Evolutionary conservation across 2,329 filamentous ascomycete species (phyloP), one percentile per base, ranked within the genome.

Genomic region (Onygena corvina): DNA sequence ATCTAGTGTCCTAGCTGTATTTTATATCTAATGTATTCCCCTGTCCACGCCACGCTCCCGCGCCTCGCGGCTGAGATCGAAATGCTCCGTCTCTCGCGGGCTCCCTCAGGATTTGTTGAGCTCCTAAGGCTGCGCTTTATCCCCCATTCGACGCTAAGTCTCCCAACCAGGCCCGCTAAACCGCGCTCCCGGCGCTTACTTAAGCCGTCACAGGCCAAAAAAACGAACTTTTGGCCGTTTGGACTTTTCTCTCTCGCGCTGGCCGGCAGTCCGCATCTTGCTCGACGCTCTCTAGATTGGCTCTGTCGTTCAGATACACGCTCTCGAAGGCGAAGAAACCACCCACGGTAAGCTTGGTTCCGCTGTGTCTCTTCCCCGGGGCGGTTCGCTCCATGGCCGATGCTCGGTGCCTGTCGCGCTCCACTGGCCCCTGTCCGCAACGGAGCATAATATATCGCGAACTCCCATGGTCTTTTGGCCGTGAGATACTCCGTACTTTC

Each of bases 11-110:
- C 27, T 29, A 40, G 18, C 25, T 40, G 36, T 40, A 40, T 40
- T 40, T 40, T 40, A 40, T 40, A 40, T 40, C 36, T 23, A 21
- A 23, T 21, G 36, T 20, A 11, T 40, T 11, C 18, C 18, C 14
- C 11, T 40, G 7, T 40, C 20, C 36, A 14, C 27, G 12, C 36
- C 36, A 9, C 8, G 21, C 9, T 20, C 11, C 11, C 34, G 34
- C n/a, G n/a, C n/a, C n/a, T n/a, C n/a, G 36, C 18, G 16, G 36
- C 25, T 40, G 36, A 40, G 36, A 21, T 23, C n/a, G 36, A 40
- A 40, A 40, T n/a, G 36, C 36, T 40, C 36, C 36, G 36, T 40
- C n/a, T 40, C 21, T 40, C 36, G 36, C 36, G 36, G n/a, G 36
- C 36, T 40, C 18, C 20, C 8, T 9, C 4, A 9, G 11, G 18